Evolutionary conservation across 2,329 filamentous ascomycete genomes (phyloP).

Genomic region (Neonectria punicea): DNA sequence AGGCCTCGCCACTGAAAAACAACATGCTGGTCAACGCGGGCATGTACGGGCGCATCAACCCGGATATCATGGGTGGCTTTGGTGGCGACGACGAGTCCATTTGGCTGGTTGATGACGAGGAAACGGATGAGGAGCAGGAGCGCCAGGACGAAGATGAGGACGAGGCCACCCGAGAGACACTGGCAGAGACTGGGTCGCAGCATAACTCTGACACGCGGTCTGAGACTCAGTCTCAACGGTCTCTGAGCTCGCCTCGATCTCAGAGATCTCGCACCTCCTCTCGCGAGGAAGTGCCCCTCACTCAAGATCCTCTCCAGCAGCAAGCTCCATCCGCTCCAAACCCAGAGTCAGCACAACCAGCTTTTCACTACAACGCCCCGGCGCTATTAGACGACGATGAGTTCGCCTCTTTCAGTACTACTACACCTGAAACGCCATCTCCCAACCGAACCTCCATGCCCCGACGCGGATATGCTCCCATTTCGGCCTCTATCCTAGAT

Average conservation of each 20-base stretch:
- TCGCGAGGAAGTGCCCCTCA: conserved; percentile 23
- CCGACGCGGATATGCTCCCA: conserved; percentile 34
- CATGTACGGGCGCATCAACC: conserved; percentile 46
- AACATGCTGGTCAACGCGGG: conserved; percentile 43
- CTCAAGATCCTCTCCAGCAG: conserved; percentile 25
- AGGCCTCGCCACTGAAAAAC: conserved; percentile 39
- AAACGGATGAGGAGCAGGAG: conserved; percentile 31
- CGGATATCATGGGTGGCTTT: conserved; percentile 46
- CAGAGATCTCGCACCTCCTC: background rate
- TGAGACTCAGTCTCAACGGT: conserved; percentile 18
- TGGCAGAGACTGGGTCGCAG: conserved; percentile 1
- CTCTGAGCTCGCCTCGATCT: conserved; percentile 8
- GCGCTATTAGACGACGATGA: conserved; percentile 37
- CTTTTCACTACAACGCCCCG: conserved; percentile 34
- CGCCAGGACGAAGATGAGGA: conserved; percentile 9
- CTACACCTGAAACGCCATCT: conserved; percentile 11
- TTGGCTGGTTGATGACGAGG: conserved; percentile 46
- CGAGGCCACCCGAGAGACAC: conserved; percentile 15
- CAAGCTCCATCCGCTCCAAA: conserved; percentile 26
- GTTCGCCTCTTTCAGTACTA: conserved; percentile 19
- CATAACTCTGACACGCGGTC: conserved; percentile 5
- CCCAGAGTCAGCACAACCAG: conserved; percentile 14
- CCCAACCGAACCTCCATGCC: conserved; percentile 3
- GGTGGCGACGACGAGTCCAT: conserved; percentile 45
- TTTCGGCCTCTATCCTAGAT: conserved; percentile 34